These are phyloP conservation scores for Trichoderma afroharzianum DNA, from an alignment of 2,329 filamentous ascomycete genomes.

Conservation along the genomic window DNA sequence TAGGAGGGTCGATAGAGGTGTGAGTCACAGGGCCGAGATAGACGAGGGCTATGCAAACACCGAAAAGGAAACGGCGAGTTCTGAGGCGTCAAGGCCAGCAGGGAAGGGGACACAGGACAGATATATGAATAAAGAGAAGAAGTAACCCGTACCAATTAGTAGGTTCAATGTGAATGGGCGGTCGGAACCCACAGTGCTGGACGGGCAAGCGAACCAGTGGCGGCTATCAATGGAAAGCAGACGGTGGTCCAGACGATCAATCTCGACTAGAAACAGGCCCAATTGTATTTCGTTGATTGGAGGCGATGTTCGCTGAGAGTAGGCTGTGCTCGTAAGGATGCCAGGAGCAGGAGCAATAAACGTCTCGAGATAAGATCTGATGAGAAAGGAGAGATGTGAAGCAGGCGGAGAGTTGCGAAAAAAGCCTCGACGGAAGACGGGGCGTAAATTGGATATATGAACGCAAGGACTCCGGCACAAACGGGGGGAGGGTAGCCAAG, in stretches of 20 bases:
- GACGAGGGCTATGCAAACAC: constrained; percentile 16
- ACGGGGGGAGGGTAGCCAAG: constrained; percentile 5
- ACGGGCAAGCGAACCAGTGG: constrained; percentile 5
- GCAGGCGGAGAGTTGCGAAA: not conserved
- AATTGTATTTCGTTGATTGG: not conserved
- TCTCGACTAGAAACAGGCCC: not conserved
- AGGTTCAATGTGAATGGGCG: not conserved
- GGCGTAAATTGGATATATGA: constrained; percentile 18
- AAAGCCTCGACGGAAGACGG: constrained; percentile 8
- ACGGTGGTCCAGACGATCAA: not conserved
- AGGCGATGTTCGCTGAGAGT: not conserved
- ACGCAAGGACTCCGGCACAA: constrained; percentile 11
- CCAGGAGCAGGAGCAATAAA: not conserved
- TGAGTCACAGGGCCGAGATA: constrained; percentile 19
- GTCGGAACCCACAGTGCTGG: constrained; percentile 6
- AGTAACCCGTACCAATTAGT: constrained; percentile 13
- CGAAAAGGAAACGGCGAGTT: constrained; percentile 11
- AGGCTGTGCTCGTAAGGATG: not conserved
- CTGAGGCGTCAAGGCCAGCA: constrained; percentile 5
- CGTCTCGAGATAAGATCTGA: constrained; percentile 3
- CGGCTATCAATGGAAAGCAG: not conserved
- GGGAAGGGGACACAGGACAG: constrained; percentile 8
- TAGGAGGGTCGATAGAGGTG: constrained; percentile 11
- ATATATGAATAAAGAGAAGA: constrained; percentile 9
- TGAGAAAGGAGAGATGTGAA: not conserved